These are phyloP conservation scores for Nepenthes mirabilis DNA, from an alignment of 148 eudicot species.

Conservation along the genomic window DNA sequence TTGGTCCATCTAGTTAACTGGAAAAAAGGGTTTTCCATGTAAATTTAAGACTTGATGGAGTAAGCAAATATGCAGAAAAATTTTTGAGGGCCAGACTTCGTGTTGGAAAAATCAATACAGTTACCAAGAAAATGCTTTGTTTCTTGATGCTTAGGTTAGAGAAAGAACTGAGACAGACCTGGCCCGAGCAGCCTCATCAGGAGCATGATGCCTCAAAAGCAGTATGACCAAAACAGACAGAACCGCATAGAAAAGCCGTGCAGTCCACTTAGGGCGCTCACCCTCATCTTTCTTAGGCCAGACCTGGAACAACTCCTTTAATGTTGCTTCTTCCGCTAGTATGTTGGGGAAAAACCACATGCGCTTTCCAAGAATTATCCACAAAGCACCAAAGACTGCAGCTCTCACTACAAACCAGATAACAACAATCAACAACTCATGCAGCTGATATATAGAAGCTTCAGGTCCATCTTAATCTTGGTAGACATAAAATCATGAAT, in stretches of 20 bases:
- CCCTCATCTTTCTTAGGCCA: constrained; percentile 96
- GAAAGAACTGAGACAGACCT: constrained; percentile 34
- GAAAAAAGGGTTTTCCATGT: too few species aligned
- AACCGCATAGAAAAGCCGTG: constrained; percentile 68
- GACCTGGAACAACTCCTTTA: constrained; percentile 74
- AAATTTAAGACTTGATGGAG: too few species aligned
- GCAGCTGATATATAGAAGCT: neutral
- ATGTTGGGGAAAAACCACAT: constrained; percentile 97
- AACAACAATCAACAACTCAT: neutral
- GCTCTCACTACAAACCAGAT: constrained; percentile 65
- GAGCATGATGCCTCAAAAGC: constrained; percentile 93
- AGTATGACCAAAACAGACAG: constrained; percentile 49
- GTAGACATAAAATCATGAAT: neutral
- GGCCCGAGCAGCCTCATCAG: constrained; percentile 99
- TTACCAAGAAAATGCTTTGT: too few species aligned
- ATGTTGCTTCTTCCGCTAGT: constrained; percentile 98
- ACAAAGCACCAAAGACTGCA: constrained; percentile 62
- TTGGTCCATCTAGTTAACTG: too few species aligned
- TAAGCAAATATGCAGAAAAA: too few species aligned
- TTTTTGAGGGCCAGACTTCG: too few species aligned
- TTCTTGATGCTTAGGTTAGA: neutral
- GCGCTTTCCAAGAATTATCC: constrained; percentile 75
- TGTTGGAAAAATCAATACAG: too few species aligned
- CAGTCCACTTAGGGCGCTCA: constrained; percentile 88
- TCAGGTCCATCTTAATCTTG: neutral